Evolutionary conservation across 106 monocot species (phyloP).

Genomic region (Apostasia shenzhenica): DNA sequence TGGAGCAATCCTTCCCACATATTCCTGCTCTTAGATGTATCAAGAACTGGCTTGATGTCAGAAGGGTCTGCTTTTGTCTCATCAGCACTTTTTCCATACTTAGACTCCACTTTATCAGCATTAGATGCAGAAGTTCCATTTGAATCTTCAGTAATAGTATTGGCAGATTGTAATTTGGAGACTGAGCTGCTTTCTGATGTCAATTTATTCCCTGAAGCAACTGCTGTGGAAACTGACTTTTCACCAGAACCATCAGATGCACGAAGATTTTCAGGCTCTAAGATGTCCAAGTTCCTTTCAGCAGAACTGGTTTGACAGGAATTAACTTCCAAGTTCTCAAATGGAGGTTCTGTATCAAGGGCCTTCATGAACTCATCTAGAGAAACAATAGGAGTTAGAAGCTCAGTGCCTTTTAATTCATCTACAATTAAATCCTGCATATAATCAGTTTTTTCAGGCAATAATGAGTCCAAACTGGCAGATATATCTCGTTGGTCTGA

Average conservation of each 20-base stretch:
- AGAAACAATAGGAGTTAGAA: slow-evolving; percentile 71
- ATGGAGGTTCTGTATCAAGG: slow-evolving; percentile 84
- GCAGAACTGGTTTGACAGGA: slow-evolving; percentile 14
- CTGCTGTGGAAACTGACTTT: slow-evolving; percentile 15
- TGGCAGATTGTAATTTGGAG: background rate
- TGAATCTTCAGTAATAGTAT: slow-evolving; percentile 7
- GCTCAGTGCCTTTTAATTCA: slow-evolving; percentile 49
- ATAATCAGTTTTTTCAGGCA: slow-evolving; percentile 53
- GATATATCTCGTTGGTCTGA: slow-evolving; percentile 14
- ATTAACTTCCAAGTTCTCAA: slow-evolving; percentile 41
- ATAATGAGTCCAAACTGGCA: slow-evolving; percentile 18
- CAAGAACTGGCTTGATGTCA: slow-evolving; percentile 10
- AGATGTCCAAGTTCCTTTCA: slow-evolving; percentile 15
- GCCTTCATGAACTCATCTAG: slow-evolving; percentile 93
- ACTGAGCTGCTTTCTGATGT: background rate
- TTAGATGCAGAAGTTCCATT: background rate
- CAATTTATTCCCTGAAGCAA: slow-evolving; percentile 6
- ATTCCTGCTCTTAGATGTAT: slow-evolving; percentile 21
- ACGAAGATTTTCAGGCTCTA: slow-evolving; percentile 15
- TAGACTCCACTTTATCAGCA: slow-evolving; percentile 10
- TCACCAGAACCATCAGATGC: slow-evolving; percentile 13
- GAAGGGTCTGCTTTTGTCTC: slow-evolving; percentile 17
- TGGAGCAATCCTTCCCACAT: slow-evolving; percentile 88
- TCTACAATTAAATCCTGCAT: slow-evolving; percentile 82
- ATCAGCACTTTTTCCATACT: slow-evolving; percentile 14